Evolutionary conservation across 2,329 filamentous ascomycete genomes (phyloP), one percentile per base, ranked within the genome.

Genomic region (Curvularia eragrostidis): DNA sequence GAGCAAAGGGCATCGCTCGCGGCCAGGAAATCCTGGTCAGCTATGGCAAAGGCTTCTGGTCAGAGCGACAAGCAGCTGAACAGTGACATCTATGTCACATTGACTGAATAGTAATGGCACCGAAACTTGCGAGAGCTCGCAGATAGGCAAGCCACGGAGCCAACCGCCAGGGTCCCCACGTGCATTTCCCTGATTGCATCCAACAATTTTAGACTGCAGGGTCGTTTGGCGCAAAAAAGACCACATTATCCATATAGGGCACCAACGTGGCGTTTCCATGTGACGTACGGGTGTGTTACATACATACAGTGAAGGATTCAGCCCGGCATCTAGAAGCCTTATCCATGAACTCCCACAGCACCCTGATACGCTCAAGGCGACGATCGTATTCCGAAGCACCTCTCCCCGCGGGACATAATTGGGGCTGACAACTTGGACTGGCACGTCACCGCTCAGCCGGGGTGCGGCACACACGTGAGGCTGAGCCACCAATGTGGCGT

Each of bases 11-110:
- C 1, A 80, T 85, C 42, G 68, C 64, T 21, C 80, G 77, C 55
- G 81, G 81, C 2, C 75, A 82, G 55, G 83, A 85, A 69, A 79
- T 85, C 42, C 71, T 84, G 26, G 76, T 85, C n/a, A 82, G 77
- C 63, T 85, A 85, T 65, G 83, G 82, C 28, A 83, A 84, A 65
- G 80, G 80, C 0, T 83, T 82, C 54, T 83, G 81, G 81, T 75
- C 70, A 55, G 76, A 78, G 63, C 74, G 77, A 30, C 60, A 67
- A 30, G 32, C 44, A 18, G 19, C 48, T 28, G 56, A 57, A 53
- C 48, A 43, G 39, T 64, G 44, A 64, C 26, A 21, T 10, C 8
- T 24, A n/a, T 52, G 18, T 28, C 21, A 36, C 19, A n/a, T 24
- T n/a, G 5, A 48, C 30, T 15, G 3, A 4, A 38, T n/a, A 26